Evolutionary conservation across 2,329 filamentous ascomycete genomes (phyloP), one percentile per base, ranked within the genome.

Genomic region (Pleoardoris graminearum): DNA sequence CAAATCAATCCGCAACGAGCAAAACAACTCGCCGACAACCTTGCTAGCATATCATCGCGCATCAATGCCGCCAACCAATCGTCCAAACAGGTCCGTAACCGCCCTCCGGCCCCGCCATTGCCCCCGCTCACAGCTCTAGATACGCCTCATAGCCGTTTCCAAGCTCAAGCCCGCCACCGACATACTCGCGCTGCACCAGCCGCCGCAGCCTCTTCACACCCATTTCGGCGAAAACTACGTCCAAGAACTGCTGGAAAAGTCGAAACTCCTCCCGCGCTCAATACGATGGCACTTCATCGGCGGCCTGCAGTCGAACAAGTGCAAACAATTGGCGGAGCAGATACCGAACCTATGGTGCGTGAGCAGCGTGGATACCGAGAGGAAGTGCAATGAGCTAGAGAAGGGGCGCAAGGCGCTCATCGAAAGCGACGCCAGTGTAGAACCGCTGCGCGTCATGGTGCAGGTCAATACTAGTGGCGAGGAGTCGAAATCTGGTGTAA

Each of bases 281-380:
- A 89, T 99, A 60, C 82, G 82, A 65, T 99, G 94, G 94, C 94
- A 99, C 75, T 97, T 97, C 74, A 99, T 97, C 71, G 94, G 94
- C 33, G 91, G 89, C 0, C 77, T 99, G 33, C 94, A 99, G 75
- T 92, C 89, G 12, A 95, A 92, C 63, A 96, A 97, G 78, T 96
- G 91, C 81, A 91, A 91, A 65, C 83, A 84, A 37, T 82, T 99
- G 8, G 90, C 92, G 3, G 80, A 85, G 66, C 86, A 88, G 65
- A 89, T 97, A 58, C 87, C 89, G 23, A 96, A 95, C 65, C 83
- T 99, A 38, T 96, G 87, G 83, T 90, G 89, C 66, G 91, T 99
- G 22, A 94, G 91, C 67, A 95, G 90, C 66, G 86, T 99, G 42
- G 94, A 99, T 75, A 86, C 84, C 10, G 74, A 81, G 58, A 97